Conservation (phyloP, 148 eudicot genomes). For the Oxyria digyna region DNA sequence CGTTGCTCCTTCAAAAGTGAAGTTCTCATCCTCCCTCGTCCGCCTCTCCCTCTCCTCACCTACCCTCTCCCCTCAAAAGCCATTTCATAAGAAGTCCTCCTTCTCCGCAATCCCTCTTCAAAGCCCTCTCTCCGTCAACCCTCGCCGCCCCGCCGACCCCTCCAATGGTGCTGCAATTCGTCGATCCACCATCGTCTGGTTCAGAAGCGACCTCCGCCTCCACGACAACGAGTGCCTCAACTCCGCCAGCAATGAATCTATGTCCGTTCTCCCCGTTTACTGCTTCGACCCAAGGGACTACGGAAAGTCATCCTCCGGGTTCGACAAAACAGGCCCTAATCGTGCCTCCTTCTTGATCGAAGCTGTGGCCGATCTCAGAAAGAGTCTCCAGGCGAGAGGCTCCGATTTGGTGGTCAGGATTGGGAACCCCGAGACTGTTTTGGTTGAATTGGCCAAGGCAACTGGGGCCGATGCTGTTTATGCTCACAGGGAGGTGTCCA, state of each 20-base stretch:
- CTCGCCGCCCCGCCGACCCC: slow-evolving; percentile 70
- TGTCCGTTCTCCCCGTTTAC: slow-evolving; percentile 70
- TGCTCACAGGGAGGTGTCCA: slow-evolving; percentile 69
- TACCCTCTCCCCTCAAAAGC: slow-evolving; percentile 26
- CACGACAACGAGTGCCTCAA: slow-evolving; percentile 72
- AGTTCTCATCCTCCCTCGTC: slow-evolving; percentile 42
- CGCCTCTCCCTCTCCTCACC: slow-evolving; percentile 41
- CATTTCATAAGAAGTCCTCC: slow-evolving; percentile 36
- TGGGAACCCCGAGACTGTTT: slow-evolving; percentile 71
- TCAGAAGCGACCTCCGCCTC: slow-evolving; percentile 74
- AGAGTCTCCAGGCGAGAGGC: slow-evolving; percentile 57
- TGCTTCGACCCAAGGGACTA: slow-evolving; percentile 85
- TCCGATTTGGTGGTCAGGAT: slow-evolving; percentile 81
- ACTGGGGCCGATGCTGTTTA: slow-evolving; percentile 76
- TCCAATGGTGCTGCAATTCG: slow-evolving; percentile 51
- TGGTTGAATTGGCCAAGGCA: slow-evolving; percentile 63
- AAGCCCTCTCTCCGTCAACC: slow-evolving; percentile 44
- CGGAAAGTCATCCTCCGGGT: slow-evolving; percentile 77
- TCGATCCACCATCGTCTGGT: slow-evolving; percentile 67
- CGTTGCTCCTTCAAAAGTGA: slow-evolving; percentile 17
- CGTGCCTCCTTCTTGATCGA: slow-evolving; percentile 71
- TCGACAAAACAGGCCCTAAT: slow-evolving; percentile 88
- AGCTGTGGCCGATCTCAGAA: slow-evolving; percentile 61
- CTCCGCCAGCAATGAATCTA: slow-evolving; percentile 60
- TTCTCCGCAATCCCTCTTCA: slow-evolving; percentile 57